Percentiles rank a stretch among this genome's conserved stretches.
Evolutionary conservation across 345 rosid genomes (phyloP).

Genomic region (Trapa bicornis): DNA sequence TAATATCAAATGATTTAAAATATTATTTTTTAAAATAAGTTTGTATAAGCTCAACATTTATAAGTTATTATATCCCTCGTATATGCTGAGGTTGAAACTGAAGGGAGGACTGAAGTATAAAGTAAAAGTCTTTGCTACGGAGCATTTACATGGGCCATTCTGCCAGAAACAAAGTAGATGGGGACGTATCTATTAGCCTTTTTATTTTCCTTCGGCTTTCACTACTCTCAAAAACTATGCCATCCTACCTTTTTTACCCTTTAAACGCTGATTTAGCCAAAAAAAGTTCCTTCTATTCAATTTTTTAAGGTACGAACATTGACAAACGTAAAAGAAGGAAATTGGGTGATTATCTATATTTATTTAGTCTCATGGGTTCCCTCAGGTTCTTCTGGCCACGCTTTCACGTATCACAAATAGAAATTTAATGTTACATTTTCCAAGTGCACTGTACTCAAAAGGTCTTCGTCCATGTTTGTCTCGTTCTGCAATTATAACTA

Average conservation of each 20-base stretch:
- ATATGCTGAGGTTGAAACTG: background rate
- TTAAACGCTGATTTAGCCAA: constrained; percentile 8
- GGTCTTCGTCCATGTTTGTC: constrained; percentile 23
- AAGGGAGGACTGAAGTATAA: background rate
- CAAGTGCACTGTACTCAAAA: background rate
- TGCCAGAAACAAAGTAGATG: background rate
- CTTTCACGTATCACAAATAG: background rate
- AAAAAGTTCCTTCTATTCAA: constrained; percentile 8
- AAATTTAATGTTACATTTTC: constrained; percentile 5
- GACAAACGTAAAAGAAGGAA: background rate
- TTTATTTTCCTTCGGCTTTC: constrained; percentile 12
- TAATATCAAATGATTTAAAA: too few relatives aligned
- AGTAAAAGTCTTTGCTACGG: background rate
- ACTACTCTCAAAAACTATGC: constrained; percentile 15
- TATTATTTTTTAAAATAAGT: too few relatives aligned
- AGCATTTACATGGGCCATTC: background rate
- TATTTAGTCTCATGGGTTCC: background rate
- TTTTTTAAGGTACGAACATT: constrained; percentile 5
- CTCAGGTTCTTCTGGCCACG: background rate
- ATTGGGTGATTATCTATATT: background rate
- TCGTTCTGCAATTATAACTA: constrained; percentile 24
- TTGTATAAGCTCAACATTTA: too few relatives aligned
- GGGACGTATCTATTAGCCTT: constrained; percentile 4
- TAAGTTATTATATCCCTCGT: background rate
- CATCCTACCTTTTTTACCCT: background rate